Conservation (phyloP, 2,329 filamentous ascomycete genomes). For the Capronia epimyces region DNA sequence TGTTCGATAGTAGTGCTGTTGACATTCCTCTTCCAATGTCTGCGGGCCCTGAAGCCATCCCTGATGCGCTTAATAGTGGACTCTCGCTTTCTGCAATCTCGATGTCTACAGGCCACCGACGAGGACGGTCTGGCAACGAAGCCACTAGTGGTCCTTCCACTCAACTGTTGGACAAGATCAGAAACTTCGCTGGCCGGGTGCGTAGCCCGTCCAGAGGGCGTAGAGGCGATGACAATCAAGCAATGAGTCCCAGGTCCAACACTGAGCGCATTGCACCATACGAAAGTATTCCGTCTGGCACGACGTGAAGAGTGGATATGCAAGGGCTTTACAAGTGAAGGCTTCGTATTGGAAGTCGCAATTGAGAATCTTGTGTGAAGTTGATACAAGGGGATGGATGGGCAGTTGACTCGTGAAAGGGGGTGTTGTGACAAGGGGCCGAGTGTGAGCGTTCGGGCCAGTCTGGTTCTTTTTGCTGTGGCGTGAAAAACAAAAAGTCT, state of each 20-base stretch:
- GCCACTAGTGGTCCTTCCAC: slow-evolving; percentile 30
- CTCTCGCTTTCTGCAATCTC: slow-evolving; percentile 32
- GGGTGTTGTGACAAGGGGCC: not conserved
- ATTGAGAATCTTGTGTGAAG: too few species aligned
- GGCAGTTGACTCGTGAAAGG: too few species aligned
- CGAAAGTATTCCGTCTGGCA: slow-evolving; percentile 18
- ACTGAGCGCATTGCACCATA: slow-evolving; percentile 17
- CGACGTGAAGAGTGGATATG: slow-evolving; percentile 11
- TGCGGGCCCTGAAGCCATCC: slow-evolving; percentile 32
- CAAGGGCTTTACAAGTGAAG: not conserved
- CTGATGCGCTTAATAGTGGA: slow-evolving; percentile 31
- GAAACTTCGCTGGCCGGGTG: slow-evolving; percentile 55
- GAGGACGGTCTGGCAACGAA: slow-evolving; percentile 54
- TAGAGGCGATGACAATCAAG: slow-evolving; percentile 26
- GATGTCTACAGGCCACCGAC: slow-evolving; percentile 38
- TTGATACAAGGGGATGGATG: not conserved
- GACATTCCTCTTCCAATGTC: slow-evolving; percentile 29
- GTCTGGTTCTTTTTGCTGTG: too few species aligned
- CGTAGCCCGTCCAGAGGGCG: slow-evolving; percentile 53
- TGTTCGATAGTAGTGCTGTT: slow-evolving; percentile 32
- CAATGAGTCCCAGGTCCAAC: slow-evolving; percentile 19
- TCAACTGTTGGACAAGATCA: slow-evolving; percentile 50
- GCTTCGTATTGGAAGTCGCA: too few species aligned
- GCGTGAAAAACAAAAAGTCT: not conserved
- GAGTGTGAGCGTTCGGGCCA: too few species aligned